Conservation (phyloP, 345 rosid species). For the Citrus hindsii region DNA sequence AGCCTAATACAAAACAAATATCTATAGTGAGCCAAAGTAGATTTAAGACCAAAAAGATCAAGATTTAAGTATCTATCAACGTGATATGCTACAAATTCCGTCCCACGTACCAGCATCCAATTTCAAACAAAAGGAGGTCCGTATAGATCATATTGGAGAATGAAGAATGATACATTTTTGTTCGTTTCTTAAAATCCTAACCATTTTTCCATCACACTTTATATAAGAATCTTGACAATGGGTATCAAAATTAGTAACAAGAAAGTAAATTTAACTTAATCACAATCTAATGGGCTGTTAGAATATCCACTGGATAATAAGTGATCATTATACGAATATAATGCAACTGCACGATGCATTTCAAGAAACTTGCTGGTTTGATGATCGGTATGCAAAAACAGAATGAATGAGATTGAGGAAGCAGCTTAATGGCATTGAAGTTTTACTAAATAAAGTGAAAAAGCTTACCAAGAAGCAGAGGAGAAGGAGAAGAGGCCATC, state of each 20-base stretch:
- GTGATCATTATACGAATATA: too few species aligned
- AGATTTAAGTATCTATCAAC: background rate
- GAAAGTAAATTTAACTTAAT: background rate
- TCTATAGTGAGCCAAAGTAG: background rate
- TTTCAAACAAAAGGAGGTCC: background rate
- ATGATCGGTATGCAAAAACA: too few species aligned
- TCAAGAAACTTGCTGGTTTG: too few species aligned
- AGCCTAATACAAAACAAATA: constrained; percentile 23
- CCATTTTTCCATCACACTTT: background rate
- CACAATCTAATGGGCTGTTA: background rate
- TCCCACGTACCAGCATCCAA: background rate
- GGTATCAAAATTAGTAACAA: too few species aligned
- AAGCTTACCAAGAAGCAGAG: constrained; percentile 46
- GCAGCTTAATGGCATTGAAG: too few species aligned
- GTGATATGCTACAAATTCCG: background rate
- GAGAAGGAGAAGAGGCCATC: constrained; percentile 56
- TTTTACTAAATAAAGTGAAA: background rate
- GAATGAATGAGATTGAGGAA: too few species aligned
- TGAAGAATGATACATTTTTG: background rate
- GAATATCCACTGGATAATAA: background rate
- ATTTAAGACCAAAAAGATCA: constrained; percentile 4
- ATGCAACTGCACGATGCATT: too few species aligned
- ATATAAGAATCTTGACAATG: too few species aligned
- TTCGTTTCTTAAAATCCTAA: background rate
- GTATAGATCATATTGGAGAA: background rate